A percentile compares a stretch with the other conserved stretches of the same genome.
Conservation (phyloP, 179 eudicot species). For the Silene coronaria region DNA sequence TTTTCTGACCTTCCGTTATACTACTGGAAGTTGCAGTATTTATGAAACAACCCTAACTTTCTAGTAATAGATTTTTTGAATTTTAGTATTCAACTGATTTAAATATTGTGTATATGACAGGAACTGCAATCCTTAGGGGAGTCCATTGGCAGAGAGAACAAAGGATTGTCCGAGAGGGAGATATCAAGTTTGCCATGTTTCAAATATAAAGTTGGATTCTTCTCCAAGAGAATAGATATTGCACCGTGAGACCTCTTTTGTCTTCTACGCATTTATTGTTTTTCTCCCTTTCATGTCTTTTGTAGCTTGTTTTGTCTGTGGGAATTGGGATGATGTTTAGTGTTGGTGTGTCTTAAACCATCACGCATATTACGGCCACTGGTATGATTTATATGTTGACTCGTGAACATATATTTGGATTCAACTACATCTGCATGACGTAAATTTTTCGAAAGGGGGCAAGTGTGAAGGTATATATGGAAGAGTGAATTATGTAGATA, state of each 20-base stretch:
- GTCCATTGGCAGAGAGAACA: slow-evolving; percentile 52
- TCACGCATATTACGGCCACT: background rate
- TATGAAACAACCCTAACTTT: background rate
- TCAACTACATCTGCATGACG: no score
- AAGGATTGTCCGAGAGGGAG: slow-evolving; percentile 54
- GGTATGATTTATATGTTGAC: background rate
- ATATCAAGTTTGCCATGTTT: slow-evolving; percentile 54
- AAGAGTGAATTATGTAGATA: no score
- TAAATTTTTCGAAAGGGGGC: no score
- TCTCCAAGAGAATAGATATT: slow-evolving; percentile 41
- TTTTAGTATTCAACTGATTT: background rate
- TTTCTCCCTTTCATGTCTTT: background rate
- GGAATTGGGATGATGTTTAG: background rate
- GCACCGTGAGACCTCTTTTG: slow-evolving; percentile 48
- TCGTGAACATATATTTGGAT: no score
- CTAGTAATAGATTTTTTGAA: background rate
- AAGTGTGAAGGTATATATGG: no score
- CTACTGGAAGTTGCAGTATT: no score
- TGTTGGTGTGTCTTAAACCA: background rate
- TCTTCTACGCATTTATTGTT: background rate
- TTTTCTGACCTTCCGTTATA: no score
- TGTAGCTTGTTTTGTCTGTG: background rate
- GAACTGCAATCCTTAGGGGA: slow-evolving; percentile 60
- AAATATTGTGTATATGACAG: slow-evolving; percentile 28
- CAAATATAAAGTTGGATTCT: slow-evolving; percentile 52